Percentiles rank a stretch among this genome's conserved stretches.
phyloP scores from a whole-genome alignment of 805 yeast species.

The Metschnikowia baotianmanensis region DNA sequence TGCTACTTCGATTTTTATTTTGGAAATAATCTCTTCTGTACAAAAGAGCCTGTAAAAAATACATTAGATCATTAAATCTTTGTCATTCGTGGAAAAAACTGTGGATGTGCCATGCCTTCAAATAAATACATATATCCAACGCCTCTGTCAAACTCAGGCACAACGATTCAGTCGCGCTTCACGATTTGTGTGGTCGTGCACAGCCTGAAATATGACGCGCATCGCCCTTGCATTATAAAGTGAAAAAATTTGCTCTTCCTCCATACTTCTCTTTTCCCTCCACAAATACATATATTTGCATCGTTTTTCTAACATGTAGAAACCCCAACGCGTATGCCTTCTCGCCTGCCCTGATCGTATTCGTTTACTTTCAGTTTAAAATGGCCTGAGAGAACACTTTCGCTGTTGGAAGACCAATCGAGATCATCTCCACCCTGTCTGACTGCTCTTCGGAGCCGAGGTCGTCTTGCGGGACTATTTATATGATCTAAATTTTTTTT shows the following conservation, averaged over 20 bases:
- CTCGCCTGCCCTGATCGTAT: conserved; percentile 47
- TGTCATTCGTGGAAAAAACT: too few species aligned
- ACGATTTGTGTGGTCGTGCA: not conserved
- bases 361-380: conserved; percentile 49
- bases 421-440: conserved; percentile 48
- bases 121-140: too few species aligned
- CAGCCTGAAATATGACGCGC: not conserved
- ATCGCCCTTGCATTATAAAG: conserved; percentile 2
- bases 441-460: conserved; percentile 17
- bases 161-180: too few species aligned
- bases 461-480: conserved; percentile 22
- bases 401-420: conserved; percentile 40
- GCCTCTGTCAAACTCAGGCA: too few species aligned
- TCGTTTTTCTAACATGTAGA: conserved; percentile 5
- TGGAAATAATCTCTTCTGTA: too few species aligned
- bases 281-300: conserved; percentile 8
- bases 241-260: not conserved
- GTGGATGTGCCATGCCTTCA: too few species aligned
- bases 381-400: conserved; percentile 46
- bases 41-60: too few species aligned
- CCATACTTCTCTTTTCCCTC: not conserved
- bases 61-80: too few species aligned
- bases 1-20: too few species aligned
- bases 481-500: conserved; percentile 16
- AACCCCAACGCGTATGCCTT: conserved; percentile 46